Conservation (phyloP, 2,329 filamentous ascomycete genomes). For the Paracamarosporium sp. region DNA sequence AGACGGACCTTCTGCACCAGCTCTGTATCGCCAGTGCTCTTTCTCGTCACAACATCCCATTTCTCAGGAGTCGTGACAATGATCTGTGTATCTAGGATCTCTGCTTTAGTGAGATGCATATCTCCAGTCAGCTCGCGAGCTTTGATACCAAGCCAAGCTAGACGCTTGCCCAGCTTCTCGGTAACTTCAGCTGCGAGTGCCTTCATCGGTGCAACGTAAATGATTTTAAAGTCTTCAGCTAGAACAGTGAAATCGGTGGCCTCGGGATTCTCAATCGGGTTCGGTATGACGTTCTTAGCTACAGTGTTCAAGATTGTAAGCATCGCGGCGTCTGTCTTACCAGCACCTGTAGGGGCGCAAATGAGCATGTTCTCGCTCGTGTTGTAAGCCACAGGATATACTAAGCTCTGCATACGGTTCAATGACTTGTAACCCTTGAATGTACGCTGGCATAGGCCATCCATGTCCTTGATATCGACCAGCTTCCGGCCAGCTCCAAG, state of each 20-base stretch:
- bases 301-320: constrained; percentile 91
- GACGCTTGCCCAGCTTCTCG: constrained; percentile 87
- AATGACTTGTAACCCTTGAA: constrained; percentile 93
- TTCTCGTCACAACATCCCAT: constrained; percentile 98
- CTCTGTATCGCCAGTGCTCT: constrained; percentile 96
- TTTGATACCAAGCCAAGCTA: constrained; percentile 91
- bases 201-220: constrained; percentile 99
- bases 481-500: constrained; percentile 77
- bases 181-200: constrained; percentile 96
- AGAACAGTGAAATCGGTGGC: constrained; percentile 83
- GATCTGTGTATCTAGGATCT: constrained; percentile 95
- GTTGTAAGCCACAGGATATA: constrained; percentile 93
- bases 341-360: constrained; percentile 95
- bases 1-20: constrained; percentile 96
- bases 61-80: constrained; percentile 99
- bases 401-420: constrained; percentile 97
- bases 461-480: constrained; percentile 80
- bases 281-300: constrained; percentile 82
- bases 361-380: constrained; percentile 99
- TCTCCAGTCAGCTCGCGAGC: constrained; percentile 96
- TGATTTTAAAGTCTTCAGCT: constrained; percentile 92
- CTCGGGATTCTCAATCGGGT: constrained; percentile 74
- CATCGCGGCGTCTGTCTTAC: constrained; percentile 99
- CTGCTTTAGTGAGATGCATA: constrained; percentile 97
- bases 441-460: constrained; percentile 86